Percentiles rank a stretch among this genome's conserved stretches.
Evolutionary conservation across 2,329 filamentous ascomycete genomes (phyloP).

Genomic region (Davidsoniella virescens): DNA sequence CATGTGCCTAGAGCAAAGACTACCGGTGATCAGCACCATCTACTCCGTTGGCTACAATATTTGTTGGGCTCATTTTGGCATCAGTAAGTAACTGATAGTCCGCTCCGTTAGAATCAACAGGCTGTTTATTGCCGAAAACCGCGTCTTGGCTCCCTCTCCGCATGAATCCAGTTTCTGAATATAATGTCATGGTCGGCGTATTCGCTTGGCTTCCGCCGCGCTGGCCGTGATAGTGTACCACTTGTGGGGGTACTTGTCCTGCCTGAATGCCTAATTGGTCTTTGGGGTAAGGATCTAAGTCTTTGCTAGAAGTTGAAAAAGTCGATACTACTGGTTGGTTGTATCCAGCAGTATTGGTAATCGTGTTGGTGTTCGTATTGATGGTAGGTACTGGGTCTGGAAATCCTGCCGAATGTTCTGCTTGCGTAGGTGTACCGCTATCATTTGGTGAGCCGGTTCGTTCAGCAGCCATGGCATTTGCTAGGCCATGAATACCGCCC

Average conservation of each 20-base stretch:
- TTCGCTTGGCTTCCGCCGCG: slow-evolving; percentile 51
- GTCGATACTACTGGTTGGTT: slow-evolving; percentile 52
- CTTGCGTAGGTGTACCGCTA: slow-evolving; percentile 43
- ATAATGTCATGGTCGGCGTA: slow-evolving; percentile 40
- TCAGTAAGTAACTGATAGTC: slow-evolving; percentile 11
- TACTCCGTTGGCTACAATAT: not conserved
- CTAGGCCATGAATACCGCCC: slow-evolving; percentile 64
- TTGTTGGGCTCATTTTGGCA: slow-evolving; percentile 11
- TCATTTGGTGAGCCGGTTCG: slow-evolving; percentile 34
- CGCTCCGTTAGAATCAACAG: not conserved
- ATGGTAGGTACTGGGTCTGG: slow-evolving; percentile 4
- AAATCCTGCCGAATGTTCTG: slow-evolving; percentile 28
- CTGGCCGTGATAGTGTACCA: slow-evolving; percentile 51
- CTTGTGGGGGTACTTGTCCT: slow-evolving; percentile 47
- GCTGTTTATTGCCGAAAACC: not conserved
- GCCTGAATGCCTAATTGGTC: slow-evolving; percentile 46
- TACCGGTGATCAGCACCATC: not conserved
- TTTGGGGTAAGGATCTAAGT: slow-evolving; percentile 51
- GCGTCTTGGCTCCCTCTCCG: slow-evolving; percentile 34
- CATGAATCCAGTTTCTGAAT: slow-evolving; percentile 31
- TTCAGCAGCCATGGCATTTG: slow-evolving; percentile 19
- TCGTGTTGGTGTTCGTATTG: slow-evolving; percentile 2
- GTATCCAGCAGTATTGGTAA: slow-evolving; percentile 35
- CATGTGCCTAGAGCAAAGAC: not conserved
- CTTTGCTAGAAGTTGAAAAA: slow-evolving; percentile 55